phyloP scores from a whole-genome alignment of 140 eudicot species.

The Anethum foeniculum region DNA sequence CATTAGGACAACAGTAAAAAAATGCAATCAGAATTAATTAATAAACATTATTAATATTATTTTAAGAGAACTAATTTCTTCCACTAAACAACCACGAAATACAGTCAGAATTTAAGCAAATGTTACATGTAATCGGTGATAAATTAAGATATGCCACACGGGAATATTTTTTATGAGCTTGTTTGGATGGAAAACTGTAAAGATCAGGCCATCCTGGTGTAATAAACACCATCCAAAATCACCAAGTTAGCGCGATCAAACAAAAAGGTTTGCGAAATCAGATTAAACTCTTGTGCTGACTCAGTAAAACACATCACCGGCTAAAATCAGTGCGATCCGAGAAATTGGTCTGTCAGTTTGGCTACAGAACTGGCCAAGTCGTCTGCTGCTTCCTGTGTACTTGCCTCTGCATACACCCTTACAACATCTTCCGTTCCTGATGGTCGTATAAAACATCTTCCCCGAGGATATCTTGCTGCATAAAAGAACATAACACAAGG shows the following conservation, averaged over 20 bases:
- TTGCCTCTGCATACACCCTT: conserved; percentile 62
- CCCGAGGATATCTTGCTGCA: conserved; percentile 53
- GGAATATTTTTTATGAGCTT: not conserved
- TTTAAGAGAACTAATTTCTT: not conserved
- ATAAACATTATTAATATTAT: no score
- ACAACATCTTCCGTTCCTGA: conserved; percentile 63
- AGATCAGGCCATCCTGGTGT: not conserved
- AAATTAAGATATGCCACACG: not conserved
- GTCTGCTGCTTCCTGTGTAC: conserved; percentile 45
- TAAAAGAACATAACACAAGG: not conserved
- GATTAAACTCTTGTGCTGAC: not conserved
- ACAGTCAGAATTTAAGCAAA: not conserved
- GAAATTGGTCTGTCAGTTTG: conserved; percentile 44
- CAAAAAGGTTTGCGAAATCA: not conserved
- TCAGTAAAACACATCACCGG: not conserved
- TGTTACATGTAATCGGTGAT: not conserved
- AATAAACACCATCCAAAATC: not conserved
- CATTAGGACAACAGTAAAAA: not conserved
- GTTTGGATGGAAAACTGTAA: not conserved
- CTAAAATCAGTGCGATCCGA: conserved; percentile 25
- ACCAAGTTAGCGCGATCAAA: not conserved
- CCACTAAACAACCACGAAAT: not conserved
- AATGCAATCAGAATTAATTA: no score
- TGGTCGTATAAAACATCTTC: conserved; percentile 86
- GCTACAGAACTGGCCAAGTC: conserved; percentile 48